Conservation (phyloP, 202 grass and related monocot genomes). For the Elaeis oleifera region DNA sequence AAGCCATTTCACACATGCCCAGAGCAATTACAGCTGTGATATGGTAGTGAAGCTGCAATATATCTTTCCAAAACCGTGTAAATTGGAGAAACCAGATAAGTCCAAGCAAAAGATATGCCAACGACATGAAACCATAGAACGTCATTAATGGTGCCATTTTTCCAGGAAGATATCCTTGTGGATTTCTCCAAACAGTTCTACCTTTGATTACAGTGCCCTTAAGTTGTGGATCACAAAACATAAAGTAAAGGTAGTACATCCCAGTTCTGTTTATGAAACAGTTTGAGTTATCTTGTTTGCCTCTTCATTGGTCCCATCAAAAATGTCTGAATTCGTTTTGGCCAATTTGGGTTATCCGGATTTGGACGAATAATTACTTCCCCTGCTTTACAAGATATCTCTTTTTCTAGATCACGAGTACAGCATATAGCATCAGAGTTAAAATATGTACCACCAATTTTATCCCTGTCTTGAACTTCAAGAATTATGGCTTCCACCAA, state of each 20-base stretch:
- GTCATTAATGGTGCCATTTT: constrained; percentile 98
- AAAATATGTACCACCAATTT: constrained; percentile 82
- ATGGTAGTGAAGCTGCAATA: constrained; percentile 93
- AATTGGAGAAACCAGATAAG: constrained; percentile 95
- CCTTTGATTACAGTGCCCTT: constrained; percentile 64
- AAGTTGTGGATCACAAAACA: constrained; percentile 90
- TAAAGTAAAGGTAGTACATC: constrained; percentile 2
- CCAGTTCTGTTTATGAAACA: not conserved
- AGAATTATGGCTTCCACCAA: constrained; percentile 95
- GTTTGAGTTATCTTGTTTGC: not conserved
- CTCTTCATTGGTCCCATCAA: not conserved
- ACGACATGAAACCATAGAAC: constrained; percentile 96
- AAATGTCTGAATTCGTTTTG: not conserved
- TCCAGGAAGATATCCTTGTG: constrained; percentile 94
- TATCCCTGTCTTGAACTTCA: constrained; percentile 93
- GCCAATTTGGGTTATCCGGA: constrained; percentile 40
- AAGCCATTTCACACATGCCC: constrained; percentile 99
- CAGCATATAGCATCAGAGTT: constrained; percentile 88
- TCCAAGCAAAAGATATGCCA: constrained; percentile 89
- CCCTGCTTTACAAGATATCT: constrained; percentile 62
- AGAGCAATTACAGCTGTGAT: constrained; percentile 95
- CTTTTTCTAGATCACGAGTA: constrained; percentile 59
- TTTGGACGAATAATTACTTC: constrained; percentile 90
- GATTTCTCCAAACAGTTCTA: constrained; percentile 94
- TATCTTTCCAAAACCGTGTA: constrained; percentile 72